Conservation (phyloP, 768 basidiomycete genomes). For the Serendipita sp. region DNA sequence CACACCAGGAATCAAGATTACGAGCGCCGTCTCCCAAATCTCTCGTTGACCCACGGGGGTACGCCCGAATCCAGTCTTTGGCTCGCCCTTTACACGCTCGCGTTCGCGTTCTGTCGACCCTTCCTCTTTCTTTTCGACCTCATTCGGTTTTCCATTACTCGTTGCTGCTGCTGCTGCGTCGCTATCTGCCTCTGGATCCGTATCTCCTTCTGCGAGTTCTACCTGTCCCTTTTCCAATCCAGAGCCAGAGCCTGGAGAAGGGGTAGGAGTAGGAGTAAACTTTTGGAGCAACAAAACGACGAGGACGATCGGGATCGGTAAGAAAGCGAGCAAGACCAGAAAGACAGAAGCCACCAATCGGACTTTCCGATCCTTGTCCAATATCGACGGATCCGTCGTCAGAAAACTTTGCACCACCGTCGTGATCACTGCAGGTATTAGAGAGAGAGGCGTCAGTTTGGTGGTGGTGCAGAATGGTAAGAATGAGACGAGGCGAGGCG, state of each 20-base stretch:
- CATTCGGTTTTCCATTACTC: neutral
- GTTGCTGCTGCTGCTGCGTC: neutral
- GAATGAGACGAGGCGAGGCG: no score
- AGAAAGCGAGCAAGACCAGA: neutral
- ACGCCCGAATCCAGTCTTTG: neutral
- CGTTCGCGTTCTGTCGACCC: neutral
- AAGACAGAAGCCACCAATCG: neutral
- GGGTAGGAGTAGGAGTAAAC: no score
- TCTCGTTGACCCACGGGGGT: neutral
- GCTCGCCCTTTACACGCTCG: neutral
- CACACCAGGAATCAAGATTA: neutral
- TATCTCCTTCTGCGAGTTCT: neutral
- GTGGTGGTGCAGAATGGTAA: neutral
- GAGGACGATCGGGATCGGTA: slow-evolving; percentile 3
- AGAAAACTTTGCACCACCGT: neutral
- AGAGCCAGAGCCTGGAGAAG: neutral
- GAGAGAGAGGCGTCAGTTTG: neutral
- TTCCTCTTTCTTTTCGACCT: neutral
- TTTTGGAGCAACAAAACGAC: neutral
- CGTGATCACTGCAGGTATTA: neutral
- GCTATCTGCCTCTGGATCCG: neutral
- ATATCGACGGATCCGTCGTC: neutral
- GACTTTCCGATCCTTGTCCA: neutral
- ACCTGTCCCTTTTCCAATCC: neutral
- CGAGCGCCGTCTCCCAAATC: neutral